A percentile compares a stretch with the other conserved stretches of the same genome.
phyloP scores from a whole-genome alignment of 257 asterid genomes.

The Voacanga thouarsii region DNA sequence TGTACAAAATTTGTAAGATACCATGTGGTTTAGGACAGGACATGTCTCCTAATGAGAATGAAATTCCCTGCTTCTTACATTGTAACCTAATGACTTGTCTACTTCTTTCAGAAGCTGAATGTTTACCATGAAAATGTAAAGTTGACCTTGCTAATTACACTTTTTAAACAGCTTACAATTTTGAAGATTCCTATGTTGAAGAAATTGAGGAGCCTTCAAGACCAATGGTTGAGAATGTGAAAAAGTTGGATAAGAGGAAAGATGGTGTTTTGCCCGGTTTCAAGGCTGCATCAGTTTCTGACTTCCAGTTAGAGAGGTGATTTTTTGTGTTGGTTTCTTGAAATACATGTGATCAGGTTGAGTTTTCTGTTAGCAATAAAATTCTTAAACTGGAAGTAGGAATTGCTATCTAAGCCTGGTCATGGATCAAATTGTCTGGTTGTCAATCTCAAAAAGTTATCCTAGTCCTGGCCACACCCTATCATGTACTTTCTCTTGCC shows the following conservation, averaged over 20 bases:
- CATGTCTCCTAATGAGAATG: background rate
- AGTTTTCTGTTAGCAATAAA: background rate
- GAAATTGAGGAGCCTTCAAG: slow-evolving; percentile 82
- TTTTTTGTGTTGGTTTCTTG: slow-evolving; percentile 3
- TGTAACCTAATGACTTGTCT: background rate
- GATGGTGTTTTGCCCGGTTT: slow-evolving; percentile 69
- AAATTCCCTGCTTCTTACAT: background rate
- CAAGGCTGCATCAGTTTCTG: slow-evolving; percentile 67
- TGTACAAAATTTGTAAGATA: background rate
- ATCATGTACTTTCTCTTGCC: background rate
- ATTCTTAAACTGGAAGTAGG: background rate
- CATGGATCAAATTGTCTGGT: background rate
- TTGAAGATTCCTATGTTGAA: slow-evolving; percentile 69
- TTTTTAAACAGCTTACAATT: slow-evolving; percentile 61
- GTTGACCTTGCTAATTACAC: slow-evolving; percentile 16
- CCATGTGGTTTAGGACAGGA: background rate
- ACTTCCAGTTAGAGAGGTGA: slow-evolving; percentile 66
- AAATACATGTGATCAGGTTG: background rate
- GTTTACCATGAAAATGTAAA: background rate
- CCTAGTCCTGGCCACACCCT: background rate
- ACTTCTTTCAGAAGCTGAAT: background rate
- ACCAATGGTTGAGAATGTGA: slow-evolving; percentile 46
- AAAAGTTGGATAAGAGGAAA: slow-evolving; percentile 53
- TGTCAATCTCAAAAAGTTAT: background rate
- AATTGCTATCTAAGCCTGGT: background rate